Base-by-base conservation (phyloP, 208 protist genomes). In the Leishmania martiniquensis region DNA sequence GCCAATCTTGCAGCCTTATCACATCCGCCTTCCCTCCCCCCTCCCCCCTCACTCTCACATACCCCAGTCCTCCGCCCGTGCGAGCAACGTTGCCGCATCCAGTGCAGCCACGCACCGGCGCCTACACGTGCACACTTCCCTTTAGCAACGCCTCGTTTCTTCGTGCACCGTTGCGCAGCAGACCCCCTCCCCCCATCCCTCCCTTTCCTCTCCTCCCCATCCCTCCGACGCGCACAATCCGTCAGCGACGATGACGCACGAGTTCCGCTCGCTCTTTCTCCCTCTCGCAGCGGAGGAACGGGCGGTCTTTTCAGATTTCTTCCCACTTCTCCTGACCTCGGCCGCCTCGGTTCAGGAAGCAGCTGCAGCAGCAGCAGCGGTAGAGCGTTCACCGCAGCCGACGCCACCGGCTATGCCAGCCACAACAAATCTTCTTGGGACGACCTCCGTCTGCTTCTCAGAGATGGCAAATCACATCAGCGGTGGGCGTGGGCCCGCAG, bases 291-390 rank as follows among this genome's bases (percentile, higher is more conserved):
- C n/a, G 32, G 73, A 82, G 32, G 84, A 88, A 54, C 49, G 63
- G 20, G 84, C 84, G 17, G 81, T 88, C 67, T 88, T 85, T 20
- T 71, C 73, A 5, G 75, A 70, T 22, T 63, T 82, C 54, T 88
- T 84, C 29, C 65, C 77, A 1, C 22, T 77, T 4, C 45, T 85
- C 17, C 60, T 74, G 34, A 67, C 68, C 5, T 57, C 65, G 12
- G 52, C 63, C n/a, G 39, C 72, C n/a, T 25, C 55, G 17, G 51
- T 72, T 17, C 54, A 81, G 42, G 44, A 66, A 17, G 68, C 42
- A 1, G 80, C 49, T 12, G 77, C 60, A 12, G 76, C 71, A 0
- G 73, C 74, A n/a, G 82, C 77, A 25, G 82, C n/a, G n/a, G 22
- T 68, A 0, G 80, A 80, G 39, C 75, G 42, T 65, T 22, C 47